Evolutionary conservation across 208 protist genomes (phyloP).

Genomic region (Acanthamoeba triangularis): DNA sequence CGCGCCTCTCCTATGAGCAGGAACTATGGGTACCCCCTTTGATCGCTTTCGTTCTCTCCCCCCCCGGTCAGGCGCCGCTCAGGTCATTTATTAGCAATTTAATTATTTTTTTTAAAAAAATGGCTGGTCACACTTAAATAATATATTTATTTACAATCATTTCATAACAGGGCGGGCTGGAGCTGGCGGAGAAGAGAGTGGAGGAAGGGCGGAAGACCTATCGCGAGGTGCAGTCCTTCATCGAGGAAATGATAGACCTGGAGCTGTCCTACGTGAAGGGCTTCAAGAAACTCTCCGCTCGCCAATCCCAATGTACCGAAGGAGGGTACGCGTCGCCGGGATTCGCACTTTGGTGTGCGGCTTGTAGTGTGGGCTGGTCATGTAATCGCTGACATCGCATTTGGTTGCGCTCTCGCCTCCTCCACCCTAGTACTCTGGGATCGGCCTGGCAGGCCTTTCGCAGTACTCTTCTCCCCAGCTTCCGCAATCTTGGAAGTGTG

Average conservation of each 20-base stretch:
- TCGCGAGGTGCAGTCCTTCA: constrained; percentile 26
- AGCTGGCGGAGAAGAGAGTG: constrained; percentile 10
- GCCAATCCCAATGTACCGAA: constrained; percentile 31
- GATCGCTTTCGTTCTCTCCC: neutral
- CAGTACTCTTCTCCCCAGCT: neutral
- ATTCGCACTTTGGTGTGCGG: neutral
- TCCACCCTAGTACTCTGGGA: neutral
- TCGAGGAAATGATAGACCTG: constrained; percentile 37
- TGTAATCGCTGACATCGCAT: too few relatives aligned
- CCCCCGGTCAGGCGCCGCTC: too few relatives aligned
- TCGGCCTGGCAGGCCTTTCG: constrained; percentile 17
- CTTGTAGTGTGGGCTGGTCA: neutral
- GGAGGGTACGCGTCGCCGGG: neutral
- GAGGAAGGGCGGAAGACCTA: constrained; percentile 10
- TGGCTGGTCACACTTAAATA: too few relatives aligned
- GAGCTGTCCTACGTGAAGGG: constrained; percentile 34
- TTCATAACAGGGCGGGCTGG: constrained; percentile 5
- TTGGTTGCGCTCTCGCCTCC: neutral
- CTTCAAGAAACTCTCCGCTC: constrained; percentile 35
- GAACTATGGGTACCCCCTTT: neutral
- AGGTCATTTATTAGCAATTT: neutral
- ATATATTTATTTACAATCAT: neutral
- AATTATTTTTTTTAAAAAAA: neutral
- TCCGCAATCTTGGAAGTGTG: neutral
- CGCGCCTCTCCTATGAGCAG: neutral